phyloP scores from a whole-genome alignment of 306 rosid genomes.

The Cajanus cajan region DNA sequence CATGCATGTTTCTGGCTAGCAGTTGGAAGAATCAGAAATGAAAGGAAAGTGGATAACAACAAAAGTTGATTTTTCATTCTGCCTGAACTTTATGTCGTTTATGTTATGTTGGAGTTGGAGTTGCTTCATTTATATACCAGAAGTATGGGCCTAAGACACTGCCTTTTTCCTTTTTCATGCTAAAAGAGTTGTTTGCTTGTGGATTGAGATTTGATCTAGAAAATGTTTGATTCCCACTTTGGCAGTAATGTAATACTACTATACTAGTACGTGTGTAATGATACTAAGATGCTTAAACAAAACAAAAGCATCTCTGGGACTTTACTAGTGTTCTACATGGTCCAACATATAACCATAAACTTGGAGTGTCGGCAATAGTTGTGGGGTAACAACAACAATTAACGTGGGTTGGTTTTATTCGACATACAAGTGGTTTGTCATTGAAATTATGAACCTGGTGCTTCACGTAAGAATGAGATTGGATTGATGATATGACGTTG shows the following conservation, averaged over 20 bases:
- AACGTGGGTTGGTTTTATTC: background rate
- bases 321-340: conserved; percentile 22
- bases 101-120: background rate
- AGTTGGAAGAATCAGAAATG: conserved; percentile 27
- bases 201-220: conserved; percentile 20
- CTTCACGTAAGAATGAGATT: background rate
- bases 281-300: conserved; percentile 41
- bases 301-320: conserved; percentile 44
- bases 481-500: conserved; percentile 1
- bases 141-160: background rate
- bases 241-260: background rate
- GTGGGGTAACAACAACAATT: background rate
- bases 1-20: conserved; percentile 61
- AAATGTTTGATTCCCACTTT: background rate
- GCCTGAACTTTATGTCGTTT: background rate
- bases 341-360: conserved; percentile 9
- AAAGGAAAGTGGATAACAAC: conserved; percentile 26
- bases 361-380: background rate
- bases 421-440: background rate
- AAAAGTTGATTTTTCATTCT: conserved; percentile 39
- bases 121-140: conserved; percentile 37
- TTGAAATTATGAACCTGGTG: background rate
- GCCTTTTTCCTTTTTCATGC: conserved; percentile 10
- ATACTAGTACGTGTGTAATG: conserved; percentile 6
- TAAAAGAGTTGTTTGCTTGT: conserved; percentile 51